Base-by-base conservation (phyloP, 805 yeast genomes). In the Saccharomycopsis vini region DNA sequence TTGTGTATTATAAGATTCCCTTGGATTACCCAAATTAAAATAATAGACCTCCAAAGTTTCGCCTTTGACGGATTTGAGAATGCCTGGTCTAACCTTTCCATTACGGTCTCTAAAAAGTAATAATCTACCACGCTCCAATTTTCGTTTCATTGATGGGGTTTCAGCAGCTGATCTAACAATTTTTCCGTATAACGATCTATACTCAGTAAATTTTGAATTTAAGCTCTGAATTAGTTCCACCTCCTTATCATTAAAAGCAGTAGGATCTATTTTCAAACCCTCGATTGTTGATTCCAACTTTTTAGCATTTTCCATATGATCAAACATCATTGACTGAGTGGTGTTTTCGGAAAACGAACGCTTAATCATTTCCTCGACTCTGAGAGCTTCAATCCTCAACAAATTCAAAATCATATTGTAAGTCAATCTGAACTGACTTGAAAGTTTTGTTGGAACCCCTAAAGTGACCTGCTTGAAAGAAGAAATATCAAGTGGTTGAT, bases 331-430 rank as follows among this genome's bases (percentile, higher is more conserved):
- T 0, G 87, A 75, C 58, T 90, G 97, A 1, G 89, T 72, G 0
- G 89, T 71, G 56, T 92, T 89, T 58, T 92, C 98, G 62, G 94
- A 77, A 62, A 92, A 92, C 0, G 97, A 88, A 50, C 90, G 84
- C 58, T 89, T 90, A 55, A 92, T 90, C 95, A 92, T 92, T 59
- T 92, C 98, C 58, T 92, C 98, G n/a, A 92, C 97, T 54, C 82
- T 76, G 50, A 92, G 67, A 0, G 97, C 97, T 60, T 92, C 98
- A 46, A 92, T 88, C 59, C 98, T 75, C 52, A 92, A 68, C 49
- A 92, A 64, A 56, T 90, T 92, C 59, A 92, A 70, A 52, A 89
- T 90, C 97, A 92, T 92, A 54, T 84, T 89, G 62, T 92, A 92
- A 0, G 98, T 92, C 58, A 92, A 69, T 58, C 98, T 73, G 68